Base-by-base conservation (phyloP, 768 basidiomycete genomes). In the Mycena polygramma region DNA sequence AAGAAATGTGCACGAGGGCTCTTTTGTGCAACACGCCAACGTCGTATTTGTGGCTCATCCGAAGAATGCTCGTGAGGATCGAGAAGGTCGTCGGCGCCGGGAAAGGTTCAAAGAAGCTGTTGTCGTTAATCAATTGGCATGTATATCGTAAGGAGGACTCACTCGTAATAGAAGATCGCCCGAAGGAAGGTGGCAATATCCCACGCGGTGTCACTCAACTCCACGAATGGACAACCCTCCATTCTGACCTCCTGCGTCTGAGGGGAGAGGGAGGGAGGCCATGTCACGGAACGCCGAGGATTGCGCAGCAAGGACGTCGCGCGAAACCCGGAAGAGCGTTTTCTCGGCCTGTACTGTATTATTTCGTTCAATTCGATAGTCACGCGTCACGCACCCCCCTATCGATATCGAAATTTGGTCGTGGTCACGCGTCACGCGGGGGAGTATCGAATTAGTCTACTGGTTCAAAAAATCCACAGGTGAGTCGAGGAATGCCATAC, bases 11-110 rank as follows among this genome's bases (percentile, higher is more conserved):
- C 15, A 45, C 10, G 54, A 63, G n/a, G n/a, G n/a, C n/a, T 46
- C 3, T 61, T 55, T 15, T 55, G 61, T 41, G 19, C 41, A 69
- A 55, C 39, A 48, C 57, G 11, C 52, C 61, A 14, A 69, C 61
- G 7, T 48, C 22, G 41, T 69, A 69, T 37, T 69, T 69, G 68
- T 58, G 22, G 55, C 61, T 63, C 17, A 69, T 35, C 14, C 35
- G 30, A 4, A 61, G 19, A 22, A 61, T 46, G 5, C 30, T 30
- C 13, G 26, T 9, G 3, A 61, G 4, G 11, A 49, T 49, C 1
- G 26, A 7, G 46, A 36, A 61, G 4, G 46, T 49, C 6, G 59
- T 49, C 7, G 17, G 46, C 13, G 46, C 59, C 5, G 59, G 46
- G n/a, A 15, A 48, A 1, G 53, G 13, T 13, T 54, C 13, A 10